Percentiles rank a stretch among this genome's conserved stretches.
These are phyloP conservation scores for Heimioporus sp. DNA, from an alignment of 768 basidiomycete species.

Conservation along the genomic window DNA sequence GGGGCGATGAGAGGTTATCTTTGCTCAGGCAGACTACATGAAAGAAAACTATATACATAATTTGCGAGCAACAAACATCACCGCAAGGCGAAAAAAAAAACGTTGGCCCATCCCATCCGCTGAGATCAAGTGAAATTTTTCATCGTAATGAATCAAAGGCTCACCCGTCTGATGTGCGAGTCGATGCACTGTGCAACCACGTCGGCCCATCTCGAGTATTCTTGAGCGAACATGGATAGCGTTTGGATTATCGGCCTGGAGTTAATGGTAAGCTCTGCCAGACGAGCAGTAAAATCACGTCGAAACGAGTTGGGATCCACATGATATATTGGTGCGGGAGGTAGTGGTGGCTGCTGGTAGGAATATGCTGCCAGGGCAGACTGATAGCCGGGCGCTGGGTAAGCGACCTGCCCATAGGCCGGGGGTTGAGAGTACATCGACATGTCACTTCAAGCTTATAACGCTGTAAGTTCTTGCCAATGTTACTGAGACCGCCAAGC, in stretches of 20 bases:
- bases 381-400: slow-evolving; percentile 47
- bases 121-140: slow-evolving; percentile 22
- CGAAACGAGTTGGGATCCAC: slow-evolving; percentile 73
- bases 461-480: slow-evolving; percentile 29
- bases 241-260: slow-evolving; percentile 93
- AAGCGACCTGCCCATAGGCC: slow-evolving; percentile 56
- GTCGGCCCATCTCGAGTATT: slow-evolving; percentile 73
- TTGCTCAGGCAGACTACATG: slow-evolving; percentile 44
- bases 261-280: slow-evolving; percentile 86
- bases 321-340: slow-evolving; percentile 42
- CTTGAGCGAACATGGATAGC: slow-evolving; percentile 89
- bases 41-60: slow-evolving; percentile 46
- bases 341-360: slow-evolving; percentile 46
- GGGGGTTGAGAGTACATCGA: slow-evolving; percentile 63
- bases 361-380: slow-evolving; percentile 43
- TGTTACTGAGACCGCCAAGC: slow-evolving; percentile 29
- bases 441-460: slow-evolving; percentile 48
- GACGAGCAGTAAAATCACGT: slow-evolving; percentile 70
- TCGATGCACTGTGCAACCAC: slow-evolving; percentile 82
- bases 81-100: slow-evolving; percentile 18
- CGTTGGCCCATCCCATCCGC: slow-evolving; percentile 27
- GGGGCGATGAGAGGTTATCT: slow-evolving; percentile 36
- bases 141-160: slow-evolving; percentile 37
- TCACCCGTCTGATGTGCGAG: slow-evolving; percentile 85
- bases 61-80: slow-evolving; percentile 28